Percentiles rank a stretch among this genome's conserved stretches.
These are phyloP conservation scores for Volvariella volvacea DNA, from an alignment of 1,284 basidiomycete genomes.

Conservation along the genomic window DNA sequence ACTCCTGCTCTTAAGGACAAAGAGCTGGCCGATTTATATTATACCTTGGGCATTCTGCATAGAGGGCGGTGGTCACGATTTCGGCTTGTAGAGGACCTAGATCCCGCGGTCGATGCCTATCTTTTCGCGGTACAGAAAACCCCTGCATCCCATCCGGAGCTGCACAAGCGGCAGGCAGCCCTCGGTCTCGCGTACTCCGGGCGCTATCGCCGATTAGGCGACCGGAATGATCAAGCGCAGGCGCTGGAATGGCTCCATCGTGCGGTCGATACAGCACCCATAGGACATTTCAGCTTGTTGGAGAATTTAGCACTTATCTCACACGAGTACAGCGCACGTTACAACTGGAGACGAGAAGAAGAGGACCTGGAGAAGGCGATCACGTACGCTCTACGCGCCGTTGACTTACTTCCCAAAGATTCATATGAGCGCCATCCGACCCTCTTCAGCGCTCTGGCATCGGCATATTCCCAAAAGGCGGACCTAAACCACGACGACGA, in stretches of 20 bases:
- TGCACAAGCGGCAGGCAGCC: conserved; percentile 3
- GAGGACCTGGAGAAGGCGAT: conserved; percentile 12
- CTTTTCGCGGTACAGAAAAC: conserved; percentile 6
- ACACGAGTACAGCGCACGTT: conserved; percentile 11
- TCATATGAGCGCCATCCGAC: conserved; percentile 5
- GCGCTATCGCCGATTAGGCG: background rate
- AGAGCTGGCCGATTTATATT: no score
- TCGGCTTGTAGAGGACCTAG: conserved; percentile 10
- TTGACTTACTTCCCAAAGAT: conserved; percentile 8
- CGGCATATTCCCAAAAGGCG: conserved; percentile 6
- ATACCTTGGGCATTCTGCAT: conserved; percentile 1
- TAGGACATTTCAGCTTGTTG: conserved; percentile 6
- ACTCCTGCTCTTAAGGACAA: no score
- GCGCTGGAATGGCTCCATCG: conserved; percentile 6
- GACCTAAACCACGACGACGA: conserved; percentile 3
- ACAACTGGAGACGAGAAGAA: conserved; percentile 8
- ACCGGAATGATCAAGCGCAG: background rate
- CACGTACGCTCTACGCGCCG: conserved; percentile 7
- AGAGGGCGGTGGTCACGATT: conserved; percentile 3
- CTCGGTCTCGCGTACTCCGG: conserved; percentile 6
- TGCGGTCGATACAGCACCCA: conserved; percentile 6
- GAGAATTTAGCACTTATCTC: conserved; percentile 4
- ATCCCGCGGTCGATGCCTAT: conserved; percentile 9
- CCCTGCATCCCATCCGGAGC: background rate
- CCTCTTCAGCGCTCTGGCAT: conserved; percentile 3